Evolutionary conservation across 306 rosid genomes (phyloP).

Genomic region (Vigna nakashimae): DNA sequence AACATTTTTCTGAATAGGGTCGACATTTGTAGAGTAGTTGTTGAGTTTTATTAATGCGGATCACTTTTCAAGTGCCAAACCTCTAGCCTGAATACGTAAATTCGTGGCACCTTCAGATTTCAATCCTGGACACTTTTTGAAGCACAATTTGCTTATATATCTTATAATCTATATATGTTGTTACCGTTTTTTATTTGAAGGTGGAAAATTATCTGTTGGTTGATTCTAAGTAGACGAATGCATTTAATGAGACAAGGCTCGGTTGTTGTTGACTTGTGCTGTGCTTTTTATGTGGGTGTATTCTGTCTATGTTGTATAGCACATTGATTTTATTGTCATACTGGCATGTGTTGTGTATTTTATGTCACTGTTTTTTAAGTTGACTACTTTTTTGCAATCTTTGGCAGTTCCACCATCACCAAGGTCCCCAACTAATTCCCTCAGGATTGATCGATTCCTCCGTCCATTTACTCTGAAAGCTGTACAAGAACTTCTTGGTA

Average conservation of each 20-base stretch:
- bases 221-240: background rate
- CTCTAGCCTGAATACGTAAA: background rate
- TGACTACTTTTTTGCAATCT: conserved; percentile 14
- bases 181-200: background rate
- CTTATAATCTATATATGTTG: too few relatives aligned
- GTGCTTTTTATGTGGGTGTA: conserved; percentile 5
- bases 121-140: background rate
- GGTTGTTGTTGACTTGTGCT: conserved; percentile 9
- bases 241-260: conserved; percentile 7
- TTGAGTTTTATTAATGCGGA: background rate
- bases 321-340: background rate
- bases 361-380: conserved; percentile 20
- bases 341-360: background rate
- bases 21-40: conserved; percentile 3
- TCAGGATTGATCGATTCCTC: conserved; percentile 83
- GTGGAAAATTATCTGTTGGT: background rate
- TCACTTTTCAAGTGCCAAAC: conserved; percentile 19
- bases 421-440: conserved; percentile 80
- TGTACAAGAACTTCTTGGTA: conserved; percentile 94
- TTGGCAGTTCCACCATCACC: conserved; percentile 87
- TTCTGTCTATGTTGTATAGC: conserved; percentile 9
- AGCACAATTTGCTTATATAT: conserved; percentile 19
- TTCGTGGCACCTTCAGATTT: background rate
- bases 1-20: conserved; percentile 17
- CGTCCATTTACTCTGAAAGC: conserved; percentile 98